Evolutionary conservation across 2,329 filamentous ascomycete genomes (phyloP), one percentile per base, ranked within the genome.

Genomic region (Talaromyces sp.): DNA sequence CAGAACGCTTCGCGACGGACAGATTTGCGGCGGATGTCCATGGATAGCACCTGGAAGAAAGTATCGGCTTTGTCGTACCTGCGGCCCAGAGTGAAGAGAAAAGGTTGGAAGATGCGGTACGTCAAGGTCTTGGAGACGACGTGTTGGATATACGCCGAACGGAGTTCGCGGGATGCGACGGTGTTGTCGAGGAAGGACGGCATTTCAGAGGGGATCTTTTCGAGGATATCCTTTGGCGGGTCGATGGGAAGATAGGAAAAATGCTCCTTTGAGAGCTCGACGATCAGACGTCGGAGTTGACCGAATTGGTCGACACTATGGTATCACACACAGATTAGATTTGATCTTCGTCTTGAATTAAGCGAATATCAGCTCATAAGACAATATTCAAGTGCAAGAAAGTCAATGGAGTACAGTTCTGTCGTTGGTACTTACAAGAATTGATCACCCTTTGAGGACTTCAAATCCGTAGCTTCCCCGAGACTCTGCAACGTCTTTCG

Each of bases 1-100:
- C 83, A 85, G 63, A 84, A 81, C 3, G 83, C 82, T 69, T 85
- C 83, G 62, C 82, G 82, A 9, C 82, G 77, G 21, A 82, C 80
- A 61, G 82, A 84, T 67, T 85, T 85, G 60, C 80, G 79, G 37
- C 83, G 80, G 58, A 86, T 83, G 59, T 84, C 81, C 68, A 80
- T 79, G 33, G 83, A 84, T 65, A 85, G 78, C 64, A 81, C 80
- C 62, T 80, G 76, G 71, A 86, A 83, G 65, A 83, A 77, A 2
- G 79, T 81, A 65, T 85, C 82, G n/a, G 81, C 81, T 67, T 83
- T 83, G 69, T 84, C 82, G 67, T 82, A 82, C 37, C 81, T 75
- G 52, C 80, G 79, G 37, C 82, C 81, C 2, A 84, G 73, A 28
- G 81, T 83, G 73, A 86, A 86, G 25, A 86, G 68, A 74, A 85